Evolutionary conservation across 345 rosid species (phyloP), one percentile per base, ranked within the genome.

Genomic region (Atalantia buxifolia): DNA sequence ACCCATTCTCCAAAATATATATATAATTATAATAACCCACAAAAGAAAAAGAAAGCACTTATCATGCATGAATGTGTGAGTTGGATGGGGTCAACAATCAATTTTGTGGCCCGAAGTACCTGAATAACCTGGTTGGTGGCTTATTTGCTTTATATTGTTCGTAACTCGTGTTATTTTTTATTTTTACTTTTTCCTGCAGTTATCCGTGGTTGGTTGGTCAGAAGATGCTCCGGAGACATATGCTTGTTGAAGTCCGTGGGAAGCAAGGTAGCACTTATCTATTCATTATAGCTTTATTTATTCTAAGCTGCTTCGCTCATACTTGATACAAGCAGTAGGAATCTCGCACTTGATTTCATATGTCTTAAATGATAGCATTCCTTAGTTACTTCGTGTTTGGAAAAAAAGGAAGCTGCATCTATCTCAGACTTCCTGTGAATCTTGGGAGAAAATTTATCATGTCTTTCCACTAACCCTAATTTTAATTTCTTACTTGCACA

Each of bases 201-300:
- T 66, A 89, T 94, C 81, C 99, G 99, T 70, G 99, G 99, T 75
- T 94, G 95, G 93, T 83, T 92, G 88, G 97, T 92, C 74, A 88
- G 99, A 90, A 88, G 92, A 86, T 96, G 95, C 86, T 91, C 99
- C 1, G 97, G 94, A 71, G 87, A 94, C 80, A 74, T 88, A 69
- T 90, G 93, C 77, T 87, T 91, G 76, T 63, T 91, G 81, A 85
- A 81, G 74, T 84, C 93, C 77, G 91, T 83, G 45, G 84, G 79
- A 64, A 9, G 81, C 24, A 88, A 90, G 97, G 98, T 96, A 87
- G 66, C 27, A 18, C 21, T 36, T 71, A 36, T 60, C 45, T 13
- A 13, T 7, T 57, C 16, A 4, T 6, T 33, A 35, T n/a, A 30
- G 38, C 14, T 35, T 60, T 27, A 31, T 50, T 38, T 65, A 22